Evolutionary conservation across 176 grass and related monocot genomes (phyloP), one percentile per base, ranked within the genome.

Genomic region (Saccharum officinarum): DNA sequence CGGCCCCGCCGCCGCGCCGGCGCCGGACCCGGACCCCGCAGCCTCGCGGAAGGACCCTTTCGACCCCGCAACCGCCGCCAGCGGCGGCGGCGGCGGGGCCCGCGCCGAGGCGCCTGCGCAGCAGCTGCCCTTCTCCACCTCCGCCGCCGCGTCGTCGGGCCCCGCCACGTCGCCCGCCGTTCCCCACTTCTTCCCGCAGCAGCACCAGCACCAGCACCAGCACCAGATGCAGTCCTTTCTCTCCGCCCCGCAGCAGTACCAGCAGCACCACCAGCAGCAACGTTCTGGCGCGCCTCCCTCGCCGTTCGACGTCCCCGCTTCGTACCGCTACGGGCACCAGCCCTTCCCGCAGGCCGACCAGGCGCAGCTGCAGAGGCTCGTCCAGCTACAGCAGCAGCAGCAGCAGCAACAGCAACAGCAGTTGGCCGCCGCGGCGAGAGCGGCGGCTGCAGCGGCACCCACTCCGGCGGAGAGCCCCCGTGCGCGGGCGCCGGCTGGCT

Each of bases 171-270:
- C 70, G 45, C 67, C 66, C 16, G 85, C 41, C 60, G n/a, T 67
- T 13, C 65, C 39, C 8, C 70, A 87, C 69, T 86, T 76, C 73
- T 87, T 88, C 80, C 73, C 84, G 60, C 89, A 78, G 45, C 92
- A 90, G 85, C 92, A 75, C 78, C 90, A 92, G 81, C 39, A 71
- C 11, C 69, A 88, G 44, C 28, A 75, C 82, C 90, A 92, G 81
- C 39, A 71, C 22, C 69, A 88, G 44, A 67, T 87, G 76, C 87
- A 78, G 34, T 80, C 84, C 7, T 89, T 82, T 45, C 67, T 78
- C 12, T 74, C 90, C 38, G 79, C 85, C 49, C 49, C 82, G 82
- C 87, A 66, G 81, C 93, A 90, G 85, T 95, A 75, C 74, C 90
- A 92, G 77, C 71, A 73, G 2, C 71, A 73, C 2, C 70, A 71